Evolutionary conservation across 1,284 basidiomycete genomes (phyloP), one percentile per base, ranked within the genome.

Genomic region (Trichosporon sp.): DNA sequence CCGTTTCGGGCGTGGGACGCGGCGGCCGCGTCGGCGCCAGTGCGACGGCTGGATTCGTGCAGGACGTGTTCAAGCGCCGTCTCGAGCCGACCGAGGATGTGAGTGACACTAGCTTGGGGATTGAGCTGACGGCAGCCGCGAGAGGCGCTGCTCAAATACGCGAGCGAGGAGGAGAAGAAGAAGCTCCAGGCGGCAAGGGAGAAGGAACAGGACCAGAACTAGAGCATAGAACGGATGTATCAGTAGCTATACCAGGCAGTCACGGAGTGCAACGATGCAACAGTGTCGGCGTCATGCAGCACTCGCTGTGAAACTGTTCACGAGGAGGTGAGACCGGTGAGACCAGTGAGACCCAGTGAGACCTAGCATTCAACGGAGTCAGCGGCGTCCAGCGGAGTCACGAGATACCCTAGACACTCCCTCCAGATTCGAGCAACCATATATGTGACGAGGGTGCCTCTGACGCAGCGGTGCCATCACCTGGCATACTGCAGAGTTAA

Each of bases 141-240:
- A 75, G 95, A 98, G 85, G 96, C 96, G 2, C 85, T 99, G 74
- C 91, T 99, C 87, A 94, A 91, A 85, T 98, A 96, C 79, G 96
- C 96, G 21, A 86, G 90, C 26, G 82, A 86, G 75, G 90, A 90
- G 77, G 89, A 93, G 37, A 73, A 80, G 69, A 74, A 78, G 67
- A 74, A 80, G n/a, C 66, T 63, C 32, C 31, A 14, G 14, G 59
- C 59, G 11, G 56, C 59, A 10, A 12, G 32, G 61, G 8, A 38
- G 12, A 32, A 35, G 26, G 26, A 26, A 26, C 8, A 19, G 35
- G 6, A 37, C 19, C 31, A 68, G 46, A 14, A 54, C 56, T 63
- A 54, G 16, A 63, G 14, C 32, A 14, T 63, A 37, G 59, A 63
- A 4, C n/a, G 4, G 35, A 26, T 51, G 66, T 37, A 67, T 32